These are phyloP conservation scores for Agaricus blazei DNA, from an alignment of 768 basidiomycete genomes.

Conservation along the genomic window DNA sequence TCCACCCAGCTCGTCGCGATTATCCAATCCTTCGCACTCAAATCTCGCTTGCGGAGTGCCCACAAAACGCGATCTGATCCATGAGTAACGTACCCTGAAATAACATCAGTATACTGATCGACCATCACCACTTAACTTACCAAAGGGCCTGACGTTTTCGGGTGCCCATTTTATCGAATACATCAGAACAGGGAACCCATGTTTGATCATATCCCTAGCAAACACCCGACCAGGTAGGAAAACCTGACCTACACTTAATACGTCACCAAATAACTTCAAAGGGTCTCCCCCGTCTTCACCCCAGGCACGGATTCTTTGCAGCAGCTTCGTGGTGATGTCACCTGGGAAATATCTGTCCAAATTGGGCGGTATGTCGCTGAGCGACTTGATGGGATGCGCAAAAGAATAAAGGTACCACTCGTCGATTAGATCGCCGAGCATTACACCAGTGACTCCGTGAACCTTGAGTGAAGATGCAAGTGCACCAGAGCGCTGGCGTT, in stretches of 20 bases:
- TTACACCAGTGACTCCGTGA: slow-evolving; percentile 55
- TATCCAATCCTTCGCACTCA: slow-evolving; percentile 39
- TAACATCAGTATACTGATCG: neutral
- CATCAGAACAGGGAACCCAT: slow-evolving; percentile 58
- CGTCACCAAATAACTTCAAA: slow-evolving; percentile 49
- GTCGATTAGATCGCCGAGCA: slow-evolving; percentile 63
- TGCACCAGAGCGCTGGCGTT: slow-evolving; percentile 59
- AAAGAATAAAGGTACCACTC: slow-evolving; percentile 79
- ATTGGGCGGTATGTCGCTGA: slow-evolving; percentile 50
- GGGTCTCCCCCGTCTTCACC: slow-evolving; percentile 32
- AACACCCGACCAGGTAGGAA: slow-evolving; percentile 63
- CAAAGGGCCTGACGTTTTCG: slow-evolving; percentile 48
- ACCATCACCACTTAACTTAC: slow-evolving; percentile 25
- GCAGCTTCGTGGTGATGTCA: slow-evolving; percentile 38
- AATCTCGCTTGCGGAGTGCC: slow-evolving; percentile 47
- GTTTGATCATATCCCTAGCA: slow-evolving; percentile 48
- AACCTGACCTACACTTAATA: slow-evolving; percentile 59
- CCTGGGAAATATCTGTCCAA: slow-evolving; percentile 55
- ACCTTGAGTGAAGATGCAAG: slow-evolving; percentile 48
- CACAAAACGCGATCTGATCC: slow-evolving; percentile 60
- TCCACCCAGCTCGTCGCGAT: slow-evolving; percentile 55
- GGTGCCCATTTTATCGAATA: slow-evolving; percentile 71
- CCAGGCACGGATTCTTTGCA: slow-evolving; percentile 39
- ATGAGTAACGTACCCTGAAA: slow-evolving; percentile 64
- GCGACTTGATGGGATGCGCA: slow-evolving; percentile 49